Evolutionary conservation across 306 rosid species (phyloP).

Genomic region (Ceratonia siliqua): DNA sequence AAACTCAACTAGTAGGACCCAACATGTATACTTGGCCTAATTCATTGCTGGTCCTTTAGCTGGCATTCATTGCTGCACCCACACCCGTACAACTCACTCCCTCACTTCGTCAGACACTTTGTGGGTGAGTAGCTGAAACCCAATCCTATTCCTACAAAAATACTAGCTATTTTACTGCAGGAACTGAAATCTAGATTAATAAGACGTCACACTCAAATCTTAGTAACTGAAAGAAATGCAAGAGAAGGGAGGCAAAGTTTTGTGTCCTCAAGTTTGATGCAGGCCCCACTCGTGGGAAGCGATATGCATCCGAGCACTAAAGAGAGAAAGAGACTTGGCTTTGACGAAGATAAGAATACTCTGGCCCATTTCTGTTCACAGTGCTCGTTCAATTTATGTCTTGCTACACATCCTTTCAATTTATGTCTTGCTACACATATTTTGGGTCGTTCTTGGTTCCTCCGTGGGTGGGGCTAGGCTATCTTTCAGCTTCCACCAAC

Average conservation of each 20-base stretch:
- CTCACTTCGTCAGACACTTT: not conserved
- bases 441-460: not conserved
- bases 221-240: conserved; percentile 17
- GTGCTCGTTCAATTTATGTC: not conserved
- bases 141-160: not conserved
- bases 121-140: not conserved
- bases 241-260: conserved; percentile 14
- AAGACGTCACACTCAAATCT: conserved; percentile 34
- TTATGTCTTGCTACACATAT: not conserved
- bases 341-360: conserved; percentile 19
- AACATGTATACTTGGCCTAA: conserved; percentile 19
- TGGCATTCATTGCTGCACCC: conserved; percentile 30
- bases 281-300: conserved; percentile 22
- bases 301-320: conserved; percentile 33
- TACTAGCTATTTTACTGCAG: not conserved
- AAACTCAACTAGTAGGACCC: conserved; percentile 42
- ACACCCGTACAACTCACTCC: conserved; percentile 33
- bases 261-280: not conserved
- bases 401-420: not conserved
- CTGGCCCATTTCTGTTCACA: conserved; percentile 11
- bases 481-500: not conserved
- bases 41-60: conserved; percentile 33
- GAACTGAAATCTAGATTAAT: not conserved
- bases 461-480: not conserved
- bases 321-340: not conserved